A percentile compares a stretch with the other conserved stretches of the same genome.
phyloP scores from a whole-genome alignment of 140 eudicot species.

The Ambrosia hybrid region DNA sequence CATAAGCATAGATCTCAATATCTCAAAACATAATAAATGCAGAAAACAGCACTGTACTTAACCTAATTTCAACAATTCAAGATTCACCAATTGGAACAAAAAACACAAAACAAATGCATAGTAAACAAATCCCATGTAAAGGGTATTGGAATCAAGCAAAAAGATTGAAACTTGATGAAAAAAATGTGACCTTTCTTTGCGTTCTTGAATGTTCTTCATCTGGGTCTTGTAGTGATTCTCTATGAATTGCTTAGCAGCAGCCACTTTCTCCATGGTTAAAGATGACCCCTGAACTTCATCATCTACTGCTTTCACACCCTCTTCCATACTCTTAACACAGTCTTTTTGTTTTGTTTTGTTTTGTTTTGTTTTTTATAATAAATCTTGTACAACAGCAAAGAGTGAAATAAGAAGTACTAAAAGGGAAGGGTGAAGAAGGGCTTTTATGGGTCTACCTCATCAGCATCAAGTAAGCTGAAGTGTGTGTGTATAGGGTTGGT shows the following conservation, averaged over 20 bases:
- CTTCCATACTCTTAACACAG: conserved; percentile 52
- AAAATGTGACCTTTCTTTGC: conserved; percentile 68
- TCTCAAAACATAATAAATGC: conserved; percentile 33
- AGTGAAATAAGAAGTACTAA: conserved; percentile 3
- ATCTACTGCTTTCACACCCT: conserved; percentile 31
- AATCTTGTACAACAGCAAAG: neutral
- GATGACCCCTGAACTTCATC: conserved; percentile 87
- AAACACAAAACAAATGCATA: conserved; percentile 21
- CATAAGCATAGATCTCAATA: conserved; percentile 2
- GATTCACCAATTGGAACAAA: conserved; percentile 17
- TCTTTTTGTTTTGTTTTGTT: neutral
- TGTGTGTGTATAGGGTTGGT: conserved; percentile 24
- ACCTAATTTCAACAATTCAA: conserved; percentile 21
- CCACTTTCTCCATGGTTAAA: conserved; percentile 95
- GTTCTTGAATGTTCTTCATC: conserved; percentile 87
- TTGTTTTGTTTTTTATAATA: too few species aligned
- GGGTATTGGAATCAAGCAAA: conserved; percentile 20
- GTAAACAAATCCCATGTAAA: conserved; percentile 16
- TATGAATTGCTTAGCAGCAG: conserved; percentile 89
- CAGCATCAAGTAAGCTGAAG: conserved; percentile 33
- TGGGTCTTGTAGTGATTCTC: conserved; percentile 96
- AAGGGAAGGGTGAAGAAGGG: conserved; percentile 31
- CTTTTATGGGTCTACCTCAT: conserved; percentile 35
- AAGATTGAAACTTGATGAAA: conserved; percentile 14
- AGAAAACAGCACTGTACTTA: conserved; percentile 4